Evolutionary conservation across 805 yeast genomes (phyloP), one percentile per base, ranked within the genome.

Genomic region (Metschnikowia similis): DNA sequence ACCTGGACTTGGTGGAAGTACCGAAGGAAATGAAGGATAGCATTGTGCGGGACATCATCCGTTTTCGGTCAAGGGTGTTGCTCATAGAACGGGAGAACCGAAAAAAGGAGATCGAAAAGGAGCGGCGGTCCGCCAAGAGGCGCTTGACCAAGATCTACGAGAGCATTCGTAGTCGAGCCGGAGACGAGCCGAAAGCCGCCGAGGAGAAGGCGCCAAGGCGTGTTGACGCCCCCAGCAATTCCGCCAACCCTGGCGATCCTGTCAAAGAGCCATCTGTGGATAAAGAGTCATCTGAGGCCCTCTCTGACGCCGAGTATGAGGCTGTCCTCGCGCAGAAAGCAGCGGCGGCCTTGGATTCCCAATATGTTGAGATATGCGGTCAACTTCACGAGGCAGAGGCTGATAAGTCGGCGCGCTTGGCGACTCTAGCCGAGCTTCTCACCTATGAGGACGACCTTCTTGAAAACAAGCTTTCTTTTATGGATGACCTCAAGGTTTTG

Each of bases 11-110:
- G 48, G 66, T 72, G 11, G 87, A 81, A 54, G 76, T 83, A 4
- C 87, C 88, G 2, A 63, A 66, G 26, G 77, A 77, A 27, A 67
- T 79, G 70, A 63, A 77, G 41, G 83, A 81, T 17, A 68, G 66
- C n/a, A 77, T 83, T 35, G 75, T 71, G 16, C 71, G 72, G 48
- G 81, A 79, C 50, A 76, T 84, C 49, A 70, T 81, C 50, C 77
- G 75, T 52, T 84, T 84, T 59, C 65, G 88, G 58, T 67, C 82
- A 21, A 75, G 74, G 39, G 84, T 83, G 28, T 59, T 81, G 47
- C 74, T 74, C 37, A 64, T 79, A 28, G 87, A 83, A 49, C 70
- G 73, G 47, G 71, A 72, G 42, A 77, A 80, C 41, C 70, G 85
- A 39, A 77, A 74, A 45, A 69, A 69, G 50, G 81, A 80, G 51